Evolutionary conservation across 345 rosid species (phyloP), one percentile per base, ranked within the genome.

Genomic region (Pseudoturritis turrita): DNA sequence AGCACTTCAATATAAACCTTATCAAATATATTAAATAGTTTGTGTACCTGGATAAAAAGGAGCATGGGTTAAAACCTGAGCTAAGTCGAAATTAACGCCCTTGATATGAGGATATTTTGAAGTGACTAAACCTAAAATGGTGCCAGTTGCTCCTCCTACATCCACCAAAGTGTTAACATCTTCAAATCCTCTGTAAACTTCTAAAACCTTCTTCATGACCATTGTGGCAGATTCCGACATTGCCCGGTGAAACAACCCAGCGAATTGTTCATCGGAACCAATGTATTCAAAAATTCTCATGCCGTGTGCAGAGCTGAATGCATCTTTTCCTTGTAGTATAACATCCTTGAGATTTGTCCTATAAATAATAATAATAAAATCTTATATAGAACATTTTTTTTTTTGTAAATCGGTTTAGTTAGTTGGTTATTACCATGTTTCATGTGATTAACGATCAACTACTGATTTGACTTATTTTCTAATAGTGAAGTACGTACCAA

Each of bases 71-170:
- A 76, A 44, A 29, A 21, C 75, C 28, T 80, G 64, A 37, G 66
- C 36, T 47, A 84, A 41, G 36, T 86, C 87, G 23, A 77, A 79
- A 70, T 88, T 83, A 7, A 86, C 74, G 15, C 82, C 91, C 7
- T 71, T 77, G 0, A 84, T 80, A 1, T 76, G 62, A 40, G 88
- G 88, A 57, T 83, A 80, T 59, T 77, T 81, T 17, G 88, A 81
- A 19, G 83, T 69, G 13, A 89, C 77, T 23, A 81, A 55, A 53
- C 46, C 62, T 8, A 86, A 62, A 2, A 72, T 58, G 7, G 84
- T 72, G 5, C 95, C 95, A 39, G 46, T 72, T 26, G 87, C 87
- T 1, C 95, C 95, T 18, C 92, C 95, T 1, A 88, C 88, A 61
- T 90, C 95, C 0, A 86, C 95, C 11, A 88, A 22, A 5, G 74